These are phyloP conservation scores for Hemileccinum impolitum DNA, from an alignment of 768 basidiomycete genomes.

Conservation along the genomic window DNA sequence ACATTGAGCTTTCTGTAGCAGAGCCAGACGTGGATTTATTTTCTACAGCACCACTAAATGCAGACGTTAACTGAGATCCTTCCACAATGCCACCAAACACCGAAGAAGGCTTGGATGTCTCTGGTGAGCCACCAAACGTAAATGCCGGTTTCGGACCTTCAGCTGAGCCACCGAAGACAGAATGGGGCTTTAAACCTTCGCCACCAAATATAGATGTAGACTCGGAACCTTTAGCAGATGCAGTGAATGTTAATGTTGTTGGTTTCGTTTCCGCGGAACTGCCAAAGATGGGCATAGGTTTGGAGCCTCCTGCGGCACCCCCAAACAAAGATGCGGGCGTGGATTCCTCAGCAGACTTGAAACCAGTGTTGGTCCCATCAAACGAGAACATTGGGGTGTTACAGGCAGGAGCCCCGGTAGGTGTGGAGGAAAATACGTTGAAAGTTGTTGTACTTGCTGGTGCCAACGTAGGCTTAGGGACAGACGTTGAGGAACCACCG, in stretches of 20 bases:
- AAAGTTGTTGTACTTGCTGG: slow-evolving; percentile 15
- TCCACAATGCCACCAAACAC: slow-evolving; percentile 1
- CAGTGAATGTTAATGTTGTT: slow-evolving; percentile 8
- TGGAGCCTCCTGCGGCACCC: slow-evolving; percentile 3
- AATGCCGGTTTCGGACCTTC: slow-evolving; percentile 9
- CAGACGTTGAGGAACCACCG: slow-evolving; percentile 20
- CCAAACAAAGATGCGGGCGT: slow-evolving; percentile 19
- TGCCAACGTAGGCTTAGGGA: slow-evolving; percentile 15
- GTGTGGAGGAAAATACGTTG: slow-evolving; percentile 13
- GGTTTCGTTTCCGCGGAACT: slow-evolving; percentile 11
- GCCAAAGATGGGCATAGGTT: slow-evolving; percentile 2
- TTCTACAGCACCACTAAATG: not conserved
- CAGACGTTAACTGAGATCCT: slow-evolving; percentile 1
- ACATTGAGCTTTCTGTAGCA: not conserved
- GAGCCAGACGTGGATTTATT: not conserved
- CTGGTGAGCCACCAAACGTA: slow-evolving; percentile 8
- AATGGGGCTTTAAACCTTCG: slow-evolving; percentile 2
- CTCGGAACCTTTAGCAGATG: slow-evolving; percentile 13
- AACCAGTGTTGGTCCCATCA: slow-evolving; percentile 11
- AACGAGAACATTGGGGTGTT: slow-evolving; percentile 19
- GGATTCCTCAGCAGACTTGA: slow-evolving; percentile 15
- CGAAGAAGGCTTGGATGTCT: slow-evolving; percentile 3
- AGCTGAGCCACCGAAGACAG: slow-evolving; percentile 2
- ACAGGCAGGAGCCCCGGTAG: slow-evolving; percentile 14
- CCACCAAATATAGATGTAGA: slow-evolving; percentile 10